A percentile compares a stretch with the other conserved stretches of the same genome.
phyloP scores from a whole-genome alignment of 2,329 filamentous ascomycete genomes.

The Aspergillus phoenicis region DNA sequence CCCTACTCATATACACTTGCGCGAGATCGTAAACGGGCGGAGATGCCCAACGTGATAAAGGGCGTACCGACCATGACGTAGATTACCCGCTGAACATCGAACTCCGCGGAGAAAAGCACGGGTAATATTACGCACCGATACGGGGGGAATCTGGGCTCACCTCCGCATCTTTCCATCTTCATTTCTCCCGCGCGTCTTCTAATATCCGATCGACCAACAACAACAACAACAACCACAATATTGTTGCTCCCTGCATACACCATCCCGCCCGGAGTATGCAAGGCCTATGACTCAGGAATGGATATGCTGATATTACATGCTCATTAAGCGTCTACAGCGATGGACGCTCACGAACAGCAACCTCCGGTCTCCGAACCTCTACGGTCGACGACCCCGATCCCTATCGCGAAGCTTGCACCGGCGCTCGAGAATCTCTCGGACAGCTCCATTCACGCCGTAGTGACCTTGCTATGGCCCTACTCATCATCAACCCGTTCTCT shows the following conservation, averaged over 20 bases:
- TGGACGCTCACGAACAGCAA: conserved; percentile 30
- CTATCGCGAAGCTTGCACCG: conserved; percentile 48
- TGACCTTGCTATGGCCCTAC: conserved; percentile 91
- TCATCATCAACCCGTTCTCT: conserved; percentile 74
- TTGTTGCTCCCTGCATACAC: background rate
- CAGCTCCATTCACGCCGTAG: conserved; percentile 63
- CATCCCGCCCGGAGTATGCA: conserved; percentile 4
- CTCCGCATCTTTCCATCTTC: conserved; percentile 9
- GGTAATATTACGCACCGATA: conserved; percentile 23
- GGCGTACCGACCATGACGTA: background rate
- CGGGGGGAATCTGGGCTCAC: background rate
- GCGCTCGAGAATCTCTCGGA: conserved; percentile 28
- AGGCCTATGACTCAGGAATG: conserved; percentile 8
- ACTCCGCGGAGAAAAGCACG: background rate
- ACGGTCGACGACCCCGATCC: conserved; percentile 31
- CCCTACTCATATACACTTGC: background rate
- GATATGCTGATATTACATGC: conserved; percentile 15
- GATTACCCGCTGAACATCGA: background rate
- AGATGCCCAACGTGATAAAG: background rate
- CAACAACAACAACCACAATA: background rate
- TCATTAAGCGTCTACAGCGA: conserved; percentile 26
- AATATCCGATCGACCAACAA: background rate
- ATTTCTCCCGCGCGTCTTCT: conserved; percentile 1
- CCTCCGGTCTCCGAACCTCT: conserved; percentile 27
- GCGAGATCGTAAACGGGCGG: background rate